Base-by-base conservation (phyloP, 345 rosid genomes). In the Gossypium stocksii region DNA sequence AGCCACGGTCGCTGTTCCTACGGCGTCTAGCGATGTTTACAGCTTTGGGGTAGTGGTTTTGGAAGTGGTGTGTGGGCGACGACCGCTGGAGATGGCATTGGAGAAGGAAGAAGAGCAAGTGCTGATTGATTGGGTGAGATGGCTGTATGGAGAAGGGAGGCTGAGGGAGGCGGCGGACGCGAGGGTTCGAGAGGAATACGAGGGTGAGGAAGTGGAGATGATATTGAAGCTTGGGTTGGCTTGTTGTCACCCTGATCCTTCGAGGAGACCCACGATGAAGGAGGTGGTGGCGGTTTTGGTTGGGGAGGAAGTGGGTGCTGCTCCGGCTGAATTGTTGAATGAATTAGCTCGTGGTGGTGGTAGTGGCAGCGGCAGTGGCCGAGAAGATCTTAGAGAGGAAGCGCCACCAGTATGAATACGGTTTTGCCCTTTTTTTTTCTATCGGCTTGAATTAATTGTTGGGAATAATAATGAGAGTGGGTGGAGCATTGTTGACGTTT, bases 1-100 rank as follows among this genome's bases (percentile, higher is more conserved):
- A 20, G 92, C 89, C 1, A 89, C 84, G 1, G 79, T 81, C 19
- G 75, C 88, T 1, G 78, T 86, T 20, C 93, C 93, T 0, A 87
- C 92, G 0, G 80, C 87, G 38, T 87, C 90, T 1, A 91, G 92
- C 70, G 98, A 93, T 41, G 93, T 93, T 19, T 93, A 90, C 23
- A 87, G 98, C 71, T 93, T 89, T n/a, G 98, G 95, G 4, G 92
- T 91, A 38, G 97, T 93, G 80, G 87, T 91, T 66, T 10, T 93
- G 68, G 98, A 93, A 79, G 92, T 93, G 62, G 93, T 83, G 5
- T 85, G 95, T 16, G 95, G 97, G 74, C 80, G 91, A 85, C 82
- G 83, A 75, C 98, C 97, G 25, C 77, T 93, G 13, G 88, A 86
- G 64, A 73, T 87, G 70, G 71, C 85, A 4, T n/a, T 9, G 11